Percentiles rank a stretch among this genome's conserved stretches.
Evolutionary conservation across 1,139 yeast species (phyloP).

Genomic region (Pneumocystis carinii): DNA sequence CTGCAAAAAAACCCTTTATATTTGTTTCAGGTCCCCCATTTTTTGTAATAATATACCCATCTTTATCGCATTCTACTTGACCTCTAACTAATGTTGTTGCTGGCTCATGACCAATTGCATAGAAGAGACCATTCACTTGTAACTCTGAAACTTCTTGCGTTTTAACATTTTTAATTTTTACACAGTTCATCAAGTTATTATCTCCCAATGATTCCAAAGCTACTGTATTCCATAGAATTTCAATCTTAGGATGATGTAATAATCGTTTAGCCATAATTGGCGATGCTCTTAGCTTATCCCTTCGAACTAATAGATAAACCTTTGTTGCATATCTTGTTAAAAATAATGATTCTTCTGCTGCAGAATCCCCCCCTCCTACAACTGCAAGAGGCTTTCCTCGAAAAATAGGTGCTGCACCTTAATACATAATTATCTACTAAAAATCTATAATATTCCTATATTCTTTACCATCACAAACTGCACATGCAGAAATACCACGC

Average conservation of each 20-base stretch:
- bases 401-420: constrained; percentile 61
- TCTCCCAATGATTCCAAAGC: constrained; percentile 80
- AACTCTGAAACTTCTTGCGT: constrained; percentile 56
- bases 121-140: constrained; percentile 80
- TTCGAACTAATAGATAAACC: constrained; percentile 82
- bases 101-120: constrained; percentile 95
- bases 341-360: constrained; percentile 95
- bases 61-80: constrained; percentile 71
- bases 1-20: constrained; percentile 89
- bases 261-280: constrained; percentile 92
- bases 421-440: background rate
- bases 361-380: constrained; percentile 97
- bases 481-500: constrained; percentile 97
- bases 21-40: constrained; percentile 85
- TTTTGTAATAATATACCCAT: constrained; percentile 71
- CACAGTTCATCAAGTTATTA: constrained; percentile 34
- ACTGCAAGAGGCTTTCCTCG: constrained; percentile 95
- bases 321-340: constrained; percentile 93
- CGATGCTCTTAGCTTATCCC: constrained; percentile 86
- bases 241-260: constrained; percentile 66
- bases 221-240: constrained; percentile 74
- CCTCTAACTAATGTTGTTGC: constrained; percentile 69
- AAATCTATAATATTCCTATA: constrained; percentile 23
- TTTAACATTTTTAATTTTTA: constrained; percentile 53
- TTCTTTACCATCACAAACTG: constrained; percentile 92